Conservation (phyloP, 345 rosid genomes). For the Sisymbrium altissimum region DNA sequence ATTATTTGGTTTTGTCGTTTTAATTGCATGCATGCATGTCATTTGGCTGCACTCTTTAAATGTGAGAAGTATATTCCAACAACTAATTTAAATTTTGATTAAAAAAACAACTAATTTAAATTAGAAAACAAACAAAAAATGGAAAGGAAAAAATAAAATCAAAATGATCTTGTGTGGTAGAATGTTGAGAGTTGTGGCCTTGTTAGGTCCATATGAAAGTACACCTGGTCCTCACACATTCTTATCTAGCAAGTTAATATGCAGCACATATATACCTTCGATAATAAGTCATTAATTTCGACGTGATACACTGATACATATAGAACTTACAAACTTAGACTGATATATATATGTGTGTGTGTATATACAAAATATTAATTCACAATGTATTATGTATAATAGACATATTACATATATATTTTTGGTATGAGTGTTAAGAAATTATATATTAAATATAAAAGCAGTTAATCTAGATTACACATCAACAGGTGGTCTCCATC, state of each 20-base stretch:
- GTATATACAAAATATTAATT: too few relatives aligned
- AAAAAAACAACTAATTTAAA: too few relatives aligned
- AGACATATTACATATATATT: too few relatives aligned
- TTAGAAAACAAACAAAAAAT: not conserved
- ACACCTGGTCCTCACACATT: constrained; percentile 30
- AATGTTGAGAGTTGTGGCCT: constrained; percentile 25
- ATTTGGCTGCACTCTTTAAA: constrained; percentile 24
- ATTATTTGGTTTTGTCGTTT: constrained; percentile 18
- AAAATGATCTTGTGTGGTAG: constrained; percentile 17
- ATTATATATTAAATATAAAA: not conserved
- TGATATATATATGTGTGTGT: too few relatives aligned
- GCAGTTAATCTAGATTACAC: not conserved
- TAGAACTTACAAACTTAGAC: not conserved
- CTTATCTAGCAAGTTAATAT: constrained; percentile 2
- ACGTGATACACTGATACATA: not conserved
- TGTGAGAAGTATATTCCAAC: constrained; percentile 35
- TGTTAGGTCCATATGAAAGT: constrained; percentile 24
- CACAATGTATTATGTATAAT: not conserved
- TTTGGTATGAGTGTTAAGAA: too few relatives aligned
- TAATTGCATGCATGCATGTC: constrained; percentile 35
- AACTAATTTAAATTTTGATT: constrained; percentile 31
- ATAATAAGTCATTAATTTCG: constrained; percentile 13
- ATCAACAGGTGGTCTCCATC: constrained; percentile 13
- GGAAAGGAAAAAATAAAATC: not conserved
- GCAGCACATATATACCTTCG: constrained; percentile 24